Conservation (phyloP, 805 yeast genomes). For the Lachancea meyersii region DNA sequence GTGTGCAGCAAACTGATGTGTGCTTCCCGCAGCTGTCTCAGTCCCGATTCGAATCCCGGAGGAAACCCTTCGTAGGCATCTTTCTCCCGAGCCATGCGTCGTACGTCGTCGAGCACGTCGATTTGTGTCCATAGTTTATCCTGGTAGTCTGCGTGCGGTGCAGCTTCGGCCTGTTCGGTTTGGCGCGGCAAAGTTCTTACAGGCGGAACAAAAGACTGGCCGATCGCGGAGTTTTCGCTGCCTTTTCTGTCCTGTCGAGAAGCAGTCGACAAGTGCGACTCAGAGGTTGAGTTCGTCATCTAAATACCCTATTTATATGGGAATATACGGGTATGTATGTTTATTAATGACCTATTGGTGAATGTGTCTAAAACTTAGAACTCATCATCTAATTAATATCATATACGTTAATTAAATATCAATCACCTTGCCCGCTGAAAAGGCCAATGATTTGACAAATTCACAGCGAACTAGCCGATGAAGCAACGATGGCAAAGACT, state of each 20-base stretch:
- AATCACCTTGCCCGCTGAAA: background rate
- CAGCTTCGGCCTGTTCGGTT: slow-evolving; percentile 19
- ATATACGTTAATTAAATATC: background rate
- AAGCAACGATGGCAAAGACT: slow-evolving; percentile 69
- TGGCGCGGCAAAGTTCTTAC: slow-evolving; percentile 10
- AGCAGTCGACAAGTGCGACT: slow-evolving; percentile 4
- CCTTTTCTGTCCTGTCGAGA: background rate
- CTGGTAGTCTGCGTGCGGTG: slow-evolving; percentile 58
- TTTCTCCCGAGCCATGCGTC: slow-evolving; percentile 46
- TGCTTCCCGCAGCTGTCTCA: slow-evolving; percentile 48
- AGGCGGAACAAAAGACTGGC: slow-evolving; percentile 3
- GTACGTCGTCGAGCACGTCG: slow-evolving; percentile 77
- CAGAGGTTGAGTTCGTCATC: slow-evolving; percentile 2
- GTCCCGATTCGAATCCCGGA: slow-evolving; percentile 29
- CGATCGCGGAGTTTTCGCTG: background rate
- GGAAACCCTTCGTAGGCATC: slow-evolving; percentile 41
- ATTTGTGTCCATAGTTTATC: slow-evolving; percentile 84
- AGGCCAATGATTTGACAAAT: too few species aligned
- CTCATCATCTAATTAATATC: background rate
- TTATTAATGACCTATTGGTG: too few species aligned
- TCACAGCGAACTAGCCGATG: too few species aligned
- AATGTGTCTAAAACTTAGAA: background rate
- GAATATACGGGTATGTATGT: too few species aligned
- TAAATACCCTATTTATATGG: background rate
- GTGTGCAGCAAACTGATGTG: slow-evolving; percentile 42